Evolutionary conservation across 2,329 filamentous ascomycete genomes (phyloP).

Genomic region (Calonectria pseudoreteaudii): DNA sequence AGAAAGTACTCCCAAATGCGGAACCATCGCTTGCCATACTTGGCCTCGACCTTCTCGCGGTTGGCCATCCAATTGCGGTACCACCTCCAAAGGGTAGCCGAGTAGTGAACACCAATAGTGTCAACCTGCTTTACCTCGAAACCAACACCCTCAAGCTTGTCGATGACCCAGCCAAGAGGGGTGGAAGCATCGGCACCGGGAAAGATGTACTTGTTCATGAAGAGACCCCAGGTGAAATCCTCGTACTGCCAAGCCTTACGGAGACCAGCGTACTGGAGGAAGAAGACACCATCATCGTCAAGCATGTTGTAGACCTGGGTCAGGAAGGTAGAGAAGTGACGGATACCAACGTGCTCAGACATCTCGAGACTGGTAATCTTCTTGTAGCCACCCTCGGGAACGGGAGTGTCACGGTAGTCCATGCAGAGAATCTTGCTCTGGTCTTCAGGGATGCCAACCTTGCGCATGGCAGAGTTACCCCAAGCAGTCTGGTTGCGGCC

Average conservation of each 20-base stretch:
- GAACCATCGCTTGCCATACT: slow-evolving; percentile 97
- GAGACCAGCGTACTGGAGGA: slow-evolving; percentile 94
- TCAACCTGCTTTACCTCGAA: slow-evolving; percentile 89
- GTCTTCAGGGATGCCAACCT: slow-evolving; percentile 82
- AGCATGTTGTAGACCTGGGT: slow-evolving; percentile 94
- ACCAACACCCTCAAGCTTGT: slow-evolving; percentile 79
- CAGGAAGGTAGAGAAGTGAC: slow-evolving; percentile 84
- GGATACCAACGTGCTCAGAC: slow-evolving; percentile 98
- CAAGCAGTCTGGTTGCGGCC: slow-evolving; percentile 96
- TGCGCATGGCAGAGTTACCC: slow-evolving; percentile 91
- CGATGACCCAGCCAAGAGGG: slow-evolving; percentile 87
- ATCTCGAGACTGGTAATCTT: slow-evolving; percentile 99
- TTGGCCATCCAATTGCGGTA: slow-evolving; percentile 99
- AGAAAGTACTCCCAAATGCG: slow-evolving; percentile 97
- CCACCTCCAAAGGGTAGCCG: slow-evolving; percentile 96
- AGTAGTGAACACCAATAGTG: slow-evolving; percentile 97
- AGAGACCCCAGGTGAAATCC: slow-evolving; percentile 96
- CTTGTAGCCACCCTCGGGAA: slow-evolving; percentile 77
- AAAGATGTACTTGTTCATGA: slow-evolving; percentile 99
- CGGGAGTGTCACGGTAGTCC: slow-evolving; percentile 95
- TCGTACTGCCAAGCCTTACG: slow-evolving; percentile 98
- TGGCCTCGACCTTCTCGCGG: slow-evolving; percentile 89
- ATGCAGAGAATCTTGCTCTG: slow-evolving; percentile 95
- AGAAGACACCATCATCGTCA: slow-evolving; percentile 95
- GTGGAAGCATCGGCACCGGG: slow-evolving; percentile 96